Evolutionary conservation across 73 alveolate genomes (phyloP).

Genomic region (Paramecium primaurelia): DNA sequence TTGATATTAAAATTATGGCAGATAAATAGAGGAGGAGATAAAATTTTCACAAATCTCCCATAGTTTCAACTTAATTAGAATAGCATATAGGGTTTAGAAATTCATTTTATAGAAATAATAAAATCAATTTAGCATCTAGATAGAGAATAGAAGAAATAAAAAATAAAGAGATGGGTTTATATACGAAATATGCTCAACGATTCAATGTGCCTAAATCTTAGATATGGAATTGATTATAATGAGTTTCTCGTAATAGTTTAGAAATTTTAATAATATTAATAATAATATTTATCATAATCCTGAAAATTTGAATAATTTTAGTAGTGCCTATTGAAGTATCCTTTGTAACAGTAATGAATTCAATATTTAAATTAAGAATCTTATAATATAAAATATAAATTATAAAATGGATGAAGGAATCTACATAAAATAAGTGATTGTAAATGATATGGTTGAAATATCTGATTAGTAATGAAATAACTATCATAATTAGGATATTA

Average conservation of each 20-base stretch:
- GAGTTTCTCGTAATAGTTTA: not conserved
- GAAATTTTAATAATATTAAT: not conserved
- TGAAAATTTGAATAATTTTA: not conserved
- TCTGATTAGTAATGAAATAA: not conserved
- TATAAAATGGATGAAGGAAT: constrained; percentile 7
- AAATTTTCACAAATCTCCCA: not conserved
- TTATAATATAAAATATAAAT: not conserved
- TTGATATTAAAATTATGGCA: not conserved
- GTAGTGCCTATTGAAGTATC: not conserved
- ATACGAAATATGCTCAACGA: constrained; percentile 22
- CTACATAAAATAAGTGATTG: not conserved
- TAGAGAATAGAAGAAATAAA: not conserved
- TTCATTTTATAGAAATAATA: constrained; percentile 32
- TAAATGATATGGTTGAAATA: not conserved
- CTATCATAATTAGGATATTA: not conserved
- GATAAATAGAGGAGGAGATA: not conserved
- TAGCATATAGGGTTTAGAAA: constrained; percentile 26
- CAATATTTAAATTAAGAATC: not conserved
- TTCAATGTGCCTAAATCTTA: not conserved
- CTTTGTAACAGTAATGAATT: not conserved
- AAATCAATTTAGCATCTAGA: constrained; percentile 8
- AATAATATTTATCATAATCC: not conserved
- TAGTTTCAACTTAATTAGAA: not conserved
- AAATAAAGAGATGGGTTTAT: not conserved
- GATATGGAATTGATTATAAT: not conserved